These are phyloP conservation scores for Spatholobus suberectus DNA, from an alignment of 306 rosid species.

Conservation along the genomic window DNA sequence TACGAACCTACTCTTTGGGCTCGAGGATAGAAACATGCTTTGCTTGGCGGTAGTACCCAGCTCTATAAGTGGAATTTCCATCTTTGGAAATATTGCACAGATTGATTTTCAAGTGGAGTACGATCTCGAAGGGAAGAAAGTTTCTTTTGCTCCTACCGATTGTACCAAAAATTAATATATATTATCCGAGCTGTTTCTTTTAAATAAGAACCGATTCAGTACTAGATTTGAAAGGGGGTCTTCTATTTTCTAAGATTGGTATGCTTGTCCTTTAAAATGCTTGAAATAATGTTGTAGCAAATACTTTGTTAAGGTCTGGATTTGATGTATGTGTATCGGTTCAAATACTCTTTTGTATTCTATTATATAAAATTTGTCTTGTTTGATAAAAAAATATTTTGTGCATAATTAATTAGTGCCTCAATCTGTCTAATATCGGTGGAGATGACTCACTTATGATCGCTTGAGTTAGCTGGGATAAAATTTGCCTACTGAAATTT, in stretches of 20 bases:
- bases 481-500: no score
- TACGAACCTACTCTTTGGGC: accelerated
- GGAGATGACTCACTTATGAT: no score
- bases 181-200: no score
- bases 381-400: background rate
- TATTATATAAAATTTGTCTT: background rate
- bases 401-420: background rate
- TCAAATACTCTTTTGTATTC: background rate
- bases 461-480: no score
- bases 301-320: background rate
- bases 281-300: background rate
- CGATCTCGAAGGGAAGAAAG: background rate
- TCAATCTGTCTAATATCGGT: background rate
- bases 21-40: background rate
- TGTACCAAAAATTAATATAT: background rate
- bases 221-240: background rate
- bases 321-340: background rate
- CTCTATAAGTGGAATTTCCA: background rate
- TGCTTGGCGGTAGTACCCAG: background rate
- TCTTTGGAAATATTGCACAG: background rate
- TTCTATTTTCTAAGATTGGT: background rate
- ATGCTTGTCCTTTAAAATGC: background rate
- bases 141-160: background rate
- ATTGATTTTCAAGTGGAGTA: slow-evolving; percentile 14
- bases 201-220: background rate